A percentile compares a stretch with the other conserved stretches of the same genome.
These are phyloP conservation scores for Cornus kousa DNA, from an alignment of 148 eudicot species.

Conservation along the genomic window DNA sequence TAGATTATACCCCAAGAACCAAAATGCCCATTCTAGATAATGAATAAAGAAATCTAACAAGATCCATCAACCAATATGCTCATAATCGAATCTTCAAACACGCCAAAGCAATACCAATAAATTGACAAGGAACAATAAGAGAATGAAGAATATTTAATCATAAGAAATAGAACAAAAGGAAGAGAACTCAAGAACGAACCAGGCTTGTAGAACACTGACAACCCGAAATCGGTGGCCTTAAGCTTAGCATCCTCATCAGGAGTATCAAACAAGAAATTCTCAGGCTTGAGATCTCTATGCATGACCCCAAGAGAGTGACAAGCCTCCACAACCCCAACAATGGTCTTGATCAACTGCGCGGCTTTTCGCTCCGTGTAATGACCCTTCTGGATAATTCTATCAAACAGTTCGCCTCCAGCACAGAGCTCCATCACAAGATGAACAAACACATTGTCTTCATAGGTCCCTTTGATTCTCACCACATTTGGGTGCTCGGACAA, in stretches of 20 bases:
- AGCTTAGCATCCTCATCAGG: conserved; percentile 64
- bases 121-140: neutral
- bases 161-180: neutral
- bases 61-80: neutral
- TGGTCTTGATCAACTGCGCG: conserved; percentile 51
- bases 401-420: conserved; percentile 72
- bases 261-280: conserved; percentile 66
- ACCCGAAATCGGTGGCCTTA: conserved; percentile 73
- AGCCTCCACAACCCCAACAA: conserved; percentile 73
- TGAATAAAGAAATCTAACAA: neutral
- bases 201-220: conserved; percentile 73
- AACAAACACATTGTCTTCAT: conserved; percentile 68
- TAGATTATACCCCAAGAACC: too few species aligned
- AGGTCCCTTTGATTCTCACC: conserved; percentile 61
- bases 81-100: neutral
- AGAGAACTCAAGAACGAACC: conserved; percentile 38
- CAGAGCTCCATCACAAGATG: conserved; percentile 75
- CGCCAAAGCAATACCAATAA: neutral
- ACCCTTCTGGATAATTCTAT: conserved; percentile 69
- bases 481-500: conserved; percentile 58
- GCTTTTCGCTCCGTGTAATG: conserved; percentile 73
- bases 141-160: neutral
- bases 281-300: conserved; percentile 84
- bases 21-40: neutral
- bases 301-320: conserved; percentile 82